Evolutionary conservation across 148 eudicot species (phyloP).

Genomic region (Oxyria digyna): DNA sequence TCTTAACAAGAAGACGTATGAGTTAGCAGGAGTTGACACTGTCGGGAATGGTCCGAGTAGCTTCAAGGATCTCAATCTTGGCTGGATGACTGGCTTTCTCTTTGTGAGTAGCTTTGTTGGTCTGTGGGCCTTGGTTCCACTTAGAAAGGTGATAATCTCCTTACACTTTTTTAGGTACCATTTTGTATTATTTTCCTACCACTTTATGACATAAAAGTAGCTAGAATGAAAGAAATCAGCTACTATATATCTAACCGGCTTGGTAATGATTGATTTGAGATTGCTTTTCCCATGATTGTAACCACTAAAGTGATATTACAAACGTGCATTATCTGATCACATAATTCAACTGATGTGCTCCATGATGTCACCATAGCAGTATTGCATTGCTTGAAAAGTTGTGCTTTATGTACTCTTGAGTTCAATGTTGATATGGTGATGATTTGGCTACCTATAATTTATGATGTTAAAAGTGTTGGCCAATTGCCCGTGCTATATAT

Average conservation of each 20-base stretch:
- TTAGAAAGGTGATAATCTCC: conserved; percentile 46
- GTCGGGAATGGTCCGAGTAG: conserved; percentile 49
- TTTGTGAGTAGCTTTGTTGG: conserved; percentile 71
- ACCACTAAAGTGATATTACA: not conserved
- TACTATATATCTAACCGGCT: not conserved
- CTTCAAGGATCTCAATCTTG: conserved; percentile 50
- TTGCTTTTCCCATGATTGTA: not conserved
- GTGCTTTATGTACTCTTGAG: not conserved
- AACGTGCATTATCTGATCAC: not conserved
- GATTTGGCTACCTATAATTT: not conserved
- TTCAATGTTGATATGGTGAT: not conserved
- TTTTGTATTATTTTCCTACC: not conserved
- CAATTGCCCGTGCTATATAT: not conserved
- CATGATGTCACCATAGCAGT: not conserved
- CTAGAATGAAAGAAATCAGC: not conserved
- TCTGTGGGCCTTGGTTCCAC: conserved; percentile 74
- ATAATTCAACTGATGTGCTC: not conserved
- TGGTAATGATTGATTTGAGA: not conserved
- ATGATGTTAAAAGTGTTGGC: not conserved
- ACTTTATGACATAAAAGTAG: not conserved
- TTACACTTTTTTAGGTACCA: not conserved
- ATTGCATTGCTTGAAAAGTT: not conserved
- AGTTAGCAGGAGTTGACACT: conserved; percentile 48
- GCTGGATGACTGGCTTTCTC: conserved; percentile 67
- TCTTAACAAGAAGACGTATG: conserved; percentile 64